These are phyloP conservation scores for Xylariaceae sp. DNA, from an alignment of 2,329 filamentous ascomycete genomes.

Conservation along the genomic window DNA sequence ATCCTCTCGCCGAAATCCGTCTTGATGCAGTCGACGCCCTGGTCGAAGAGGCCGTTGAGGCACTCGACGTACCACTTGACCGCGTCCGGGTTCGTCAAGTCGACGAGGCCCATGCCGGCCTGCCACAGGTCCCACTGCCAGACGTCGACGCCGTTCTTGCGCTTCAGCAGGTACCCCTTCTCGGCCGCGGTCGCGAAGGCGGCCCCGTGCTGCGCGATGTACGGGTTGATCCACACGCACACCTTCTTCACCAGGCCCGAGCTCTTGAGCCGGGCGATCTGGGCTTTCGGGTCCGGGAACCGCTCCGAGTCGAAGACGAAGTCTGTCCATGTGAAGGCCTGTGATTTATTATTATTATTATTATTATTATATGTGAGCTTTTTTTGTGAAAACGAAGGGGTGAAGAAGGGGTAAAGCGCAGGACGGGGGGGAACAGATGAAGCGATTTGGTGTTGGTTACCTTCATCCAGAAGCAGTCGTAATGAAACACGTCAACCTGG, in stretches of 20 bases:
- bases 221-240: constrained; percentile 73
- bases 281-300: constrained; percentile 62
- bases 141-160: constrained; percentile 61
- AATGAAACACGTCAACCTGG: constrained; percentile 68
- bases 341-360: no score
- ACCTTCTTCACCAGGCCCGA: constrained; percentile 57
- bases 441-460: constrained; percentile 13
- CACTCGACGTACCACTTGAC: constrained; percentile 59
- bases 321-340: constrained; percentile 67
- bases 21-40: constrained; percentile 67
- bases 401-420: background rate
- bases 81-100: constrained; percentile 68
- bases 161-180: constrained; percentile 64
- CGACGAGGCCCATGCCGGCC: constrained; percentile 68
- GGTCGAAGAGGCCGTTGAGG: constrained; percentile 58
- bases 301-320: constrained; percentile 64
- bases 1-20: constrained; percentile 73
- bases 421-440: background rate
- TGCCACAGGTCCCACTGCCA: constrained; percentile 78
- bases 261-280: constrained; percentile 59
- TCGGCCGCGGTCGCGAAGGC: constrained; percentile 59
- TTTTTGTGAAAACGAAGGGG: background rate
- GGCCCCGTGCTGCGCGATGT: constrained; percentile 63
- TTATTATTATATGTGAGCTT: background rate
- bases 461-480: constrained; percentile 74